These are phyloP conservation scores for Tetradesmus obliquus DNA, from an alignment of 139 green algal genomes.

Conservation along the genomic window DNA sequence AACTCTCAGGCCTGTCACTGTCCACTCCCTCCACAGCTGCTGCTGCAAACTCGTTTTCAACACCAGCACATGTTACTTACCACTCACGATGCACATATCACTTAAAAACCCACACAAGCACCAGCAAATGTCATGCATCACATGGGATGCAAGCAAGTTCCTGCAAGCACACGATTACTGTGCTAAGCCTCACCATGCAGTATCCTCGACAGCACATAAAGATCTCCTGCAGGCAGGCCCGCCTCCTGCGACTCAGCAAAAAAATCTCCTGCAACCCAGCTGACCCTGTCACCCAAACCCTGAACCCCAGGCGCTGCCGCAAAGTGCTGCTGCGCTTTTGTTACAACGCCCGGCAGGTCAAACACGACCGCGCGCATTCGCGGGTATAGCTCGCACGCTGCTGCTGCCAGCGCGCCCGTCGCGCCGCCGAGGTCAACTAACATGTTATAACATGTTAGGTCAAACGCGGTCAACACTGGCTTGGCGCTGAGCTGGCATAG, in stretches of 20 bases:
- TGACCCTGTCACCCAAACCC: slow-evolving; percentile 26
- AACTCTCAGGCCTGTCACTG: too few species aligned
- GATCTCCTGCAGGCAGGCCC: slow-evolving; percentile 44
- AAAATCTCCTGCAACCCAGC: slow-evolving; percentile 56
- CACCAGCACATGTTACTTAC: too few species aligned
- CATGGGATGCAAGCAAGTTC: not conserved
- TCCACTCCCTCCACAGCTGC: too few species aligned
- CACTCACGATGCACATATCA: too few species aligned
- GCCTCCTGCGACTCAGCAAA: slow-evolving; percentile 36
- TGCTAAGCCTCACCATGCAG: slow-evolving; percentile 43
- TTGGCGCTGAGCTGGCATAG: slow-evolving; percentile 42
- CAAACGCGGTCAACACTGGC: slow-evolving; percentile 51
- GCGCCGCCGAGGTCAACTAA: slow-evolving; percentile 55
- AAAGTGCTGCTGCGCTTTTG: slow-evolving; percentile 45
- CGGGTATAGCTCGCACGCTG: slow-evolving; percentile 41
- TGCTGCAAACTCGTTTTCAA: too few species aligned
- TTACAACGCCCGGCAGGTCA: slow-evolving; percentile 53
- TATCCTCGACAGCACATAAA: slow-evolving; percentile 51
- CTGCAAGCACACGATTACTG: not conserved
- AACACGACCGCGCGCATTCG: slow-evolving; percentile 37
- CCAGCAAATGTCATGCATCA: too few species aligned
- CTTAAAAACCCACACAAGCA: too few species aligned
- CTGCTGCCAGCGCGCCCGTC: slow-evolving; percentile 49
- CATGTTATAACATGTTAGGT: slow-evolving; percentile 38
- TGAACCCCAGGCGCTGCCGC: not conserved